Percentiles rank a stretch among this genome's conserved stretches.
Evolutionary conservation across 257 asterid species (phyloP).

Genomic region (Nicotiana tabacum): DNA sequence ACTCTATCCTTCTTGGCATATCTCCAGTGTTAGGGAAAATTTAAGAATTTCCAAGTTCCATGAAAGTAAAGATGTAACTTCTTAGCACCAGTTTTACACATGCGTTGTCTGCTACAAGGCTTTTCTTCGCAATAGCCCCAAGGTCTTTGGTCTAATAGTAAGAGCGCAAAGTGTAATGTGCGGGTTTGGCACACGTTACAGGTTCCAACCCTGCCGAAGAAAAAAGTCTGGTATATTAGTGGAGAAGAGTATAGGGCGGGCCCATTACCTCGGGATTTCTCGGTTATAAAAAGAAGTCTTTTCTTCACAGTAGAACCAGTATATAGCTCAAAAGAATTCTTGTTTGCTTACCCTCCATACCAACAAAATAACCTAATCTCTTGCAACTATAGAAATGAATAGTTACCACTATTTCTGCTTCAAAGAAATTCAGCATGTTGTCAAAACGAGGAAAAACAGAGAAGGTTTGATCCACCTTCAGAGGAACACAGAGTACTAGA

Average conservation of each 20-base stretch:
- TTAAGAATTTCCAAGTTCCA: not conserved
- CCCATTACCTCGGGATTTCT: not conserved
- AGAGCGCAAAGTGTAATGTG: not conserved
- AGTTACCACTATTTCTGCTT: not conserved
- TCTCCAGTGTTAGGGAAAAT: not conserved
- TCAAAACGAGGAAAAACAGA: not conserved
- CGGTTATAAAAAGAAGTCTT: not conserved
- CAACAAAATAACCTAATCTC: not conserved
- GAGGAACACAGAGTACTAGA: not conserved
- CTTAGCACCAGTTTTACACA: not conserved
- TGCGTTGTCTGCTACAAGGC: not conserved
- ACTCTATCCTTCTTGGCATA: not conserved
- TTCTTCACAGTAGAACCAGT: not conserved
- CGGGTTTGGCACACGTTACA: not conserved
- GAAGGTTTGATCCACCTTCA: not conserved
- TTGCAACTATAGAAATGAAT: not conserved
- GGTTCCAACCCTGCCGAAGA: not conserved
- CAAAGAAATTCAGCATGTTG: not conserved
- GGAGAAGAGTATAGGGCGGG: not conserved
- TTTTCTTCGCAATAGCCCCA: not conserved
- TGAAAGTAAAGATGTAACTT: not conserved
- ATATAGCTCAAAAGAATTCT: not conserved
- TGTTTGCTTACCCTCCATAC: not conserved
- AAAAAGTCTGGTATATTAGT: not conserved
- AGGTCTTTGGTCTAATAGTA: not conserved